Evolutionary conservation across 2,329 filamentous ascomycete genomes (phyloP).

Genomic region (Trichoderma semiorbis): DNA sequence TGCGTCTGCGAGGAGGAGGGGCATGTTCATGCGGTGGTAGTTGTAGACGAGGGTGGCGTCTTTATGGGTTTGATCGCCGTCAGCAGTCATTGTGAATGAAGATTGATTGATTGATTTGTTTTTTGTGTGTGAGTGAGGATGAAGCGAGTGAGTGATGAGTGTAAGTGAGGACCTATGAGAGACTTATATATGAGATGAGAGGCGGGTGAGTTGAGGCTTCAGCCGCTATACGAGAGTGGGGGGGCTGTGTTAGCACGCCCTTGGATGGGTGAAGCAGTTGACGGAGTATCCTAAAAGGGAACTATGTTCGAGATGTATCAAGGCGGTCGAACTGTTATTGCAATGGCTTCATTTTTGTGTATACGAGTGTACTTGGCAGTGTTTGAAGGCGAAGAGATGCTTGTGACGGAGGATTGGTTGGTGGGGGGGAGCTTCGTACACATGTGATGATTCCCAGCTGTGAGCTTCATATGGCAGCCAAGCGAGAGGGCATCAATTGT

Average conservation of each 20-base stretch:
- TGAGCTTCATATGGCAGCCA: not conserved
- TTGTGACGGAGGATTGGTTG: not conserved
- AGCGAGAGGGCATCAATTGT: not conserved
- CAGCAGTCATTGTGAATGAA: not conserved
- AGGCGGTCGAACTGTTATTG: not conserved
- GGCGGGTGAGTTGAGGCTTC: not conserved
- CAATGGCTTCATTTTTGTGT: not conserved
- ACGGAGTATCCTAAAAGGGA: not conserved
- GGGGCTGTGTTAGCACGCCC: not conserved
- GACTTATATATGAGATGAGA: not conserved
- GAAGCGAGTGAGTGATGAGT: not conserved
- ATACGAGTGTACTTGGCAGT: not conserved
- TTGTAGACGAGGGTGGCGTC: conserved; percentile 41
- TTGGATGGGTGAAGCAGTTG: not conserved
- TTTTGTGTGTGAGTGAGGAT: not conserved
- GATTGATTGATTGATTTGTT: not conserved
- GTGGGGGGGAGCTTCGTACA: not conserved
- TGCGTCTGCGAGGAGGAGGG: conserved; percentile 36
- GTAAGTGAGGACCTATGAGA: not conserved
- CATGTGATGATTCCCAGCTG: not conserved
- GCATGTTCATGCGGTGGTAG: conserved; percentile 42
- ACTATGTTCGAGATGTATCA: not conserved
- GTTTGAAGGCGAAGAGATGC: not conserved
- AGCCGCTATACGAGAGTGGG: conserved; percentile 7
- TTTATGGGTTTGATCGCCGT: conserved; percentile 3